Conservation (phyloP, 2,329 filamentous ascomycete genomes). For the Metarhizium sp. region DNA sequence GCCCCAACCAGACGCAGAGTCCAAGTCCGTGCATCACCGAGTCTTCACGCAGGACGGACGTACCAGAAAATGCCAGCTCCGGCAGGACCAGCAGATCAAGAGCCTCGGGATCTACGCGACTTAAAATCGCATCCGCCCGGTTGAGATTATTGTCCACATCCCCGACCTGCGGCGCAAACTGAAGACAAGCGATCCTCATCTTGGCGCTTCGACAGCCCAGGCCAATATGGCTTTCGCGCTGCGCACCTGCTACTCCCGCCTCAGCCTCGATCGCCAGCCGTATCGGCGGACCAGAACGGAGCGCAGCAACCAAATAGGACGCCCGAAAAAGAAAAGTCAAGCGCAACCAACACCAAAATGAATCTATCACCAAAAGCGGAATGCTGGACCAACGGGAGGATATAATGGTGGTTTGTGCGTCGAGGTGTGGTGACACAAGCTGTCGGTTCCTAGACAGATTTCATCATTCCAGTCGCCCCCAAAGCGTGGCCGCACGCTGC, state of each 20-base stretch:
- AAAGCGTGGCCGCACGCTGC: too few species aligned
- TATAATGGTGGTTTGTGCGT: neutral
- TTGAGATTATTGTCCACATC: slow-evolving; percentile 62
- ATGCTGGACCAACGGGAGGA: neutral
- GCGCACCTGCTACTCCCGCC: neutral
- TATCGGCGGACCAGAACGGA: too few species aligned
- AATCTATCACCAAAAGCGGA: neutral
- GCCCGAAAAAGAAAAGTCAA: neutral
- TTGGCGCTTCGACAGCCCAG: slow-evolving; percentile 8
- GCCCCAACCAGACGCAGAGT: neutral
- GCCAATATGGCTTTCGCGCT: neutral
- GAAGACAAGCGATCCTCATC: slow-evolving; percentile 63
- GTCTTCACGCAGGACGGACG: slow-evolving; percentile 8
- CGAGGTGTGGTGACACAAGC: neutral
- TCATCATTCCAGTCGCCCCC: neutral
- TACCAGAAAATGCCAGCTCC: slow-evolving; percentile 67
- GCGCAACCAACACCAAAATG: neutral
- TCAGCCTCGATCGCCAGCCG: neutral
- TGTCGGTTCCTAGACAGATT: too few species aligned
- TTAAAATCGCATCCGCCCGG: slow-evolving; percentile 55
- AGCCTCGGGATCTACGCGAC: slow-evolving; percentile 36
- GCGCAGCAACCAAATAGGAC: neutral
- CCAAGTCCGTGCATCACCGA: neutral
- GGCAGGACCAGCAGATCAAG: slow-evolving; percentile 66
- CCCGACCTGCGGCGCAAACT: slow-evolving; percentile 64